Evolutionary conservation across 495 filamentous ascomycete genomes (phyloP).

Genomic region (Acidomyces sp.): DNA sequence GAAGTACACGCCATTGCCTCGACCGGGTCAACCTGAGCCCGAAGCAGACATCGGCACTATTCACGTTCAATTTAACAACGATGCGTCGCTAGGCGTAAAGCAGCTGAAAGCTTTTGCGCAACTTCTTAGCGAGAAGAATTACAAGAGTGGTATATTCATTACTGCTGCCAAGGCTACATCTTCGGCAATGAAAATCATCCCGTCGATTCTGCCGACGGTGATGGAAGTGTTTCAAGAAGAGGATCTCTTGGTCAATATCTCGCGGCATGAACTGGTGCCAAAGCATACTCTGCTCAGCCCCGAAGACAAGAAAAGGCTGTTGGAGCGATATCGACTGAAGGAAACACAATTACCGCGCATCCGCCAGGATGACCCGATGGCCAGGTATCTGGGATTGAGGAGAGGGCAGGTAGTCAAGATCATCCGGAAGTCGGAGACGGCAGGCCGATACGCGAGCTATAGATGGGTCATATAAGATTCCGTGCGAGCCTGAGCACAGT

Average conservation of each 20-base stretch:
- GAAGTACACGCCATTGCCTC: constrained; percentile 47
- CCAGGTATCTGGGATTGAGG: constrained; percentile 80
- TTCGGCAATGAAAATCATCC: constrained; percentile 70
- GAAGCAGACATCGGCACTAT: constrained; percentile 53
- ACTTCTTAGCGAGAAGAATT: constrained; percentile 59
- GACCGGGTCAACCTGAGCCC: constrained; percentile 39
- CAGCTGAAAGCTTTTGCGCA: constrained; percentile 83
- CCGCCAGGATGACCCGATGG: constrained; percentile 78
- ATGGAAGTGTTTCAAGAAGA: constrained; percentile 93
- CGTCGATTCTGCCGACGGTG: constrained; percentile 52
- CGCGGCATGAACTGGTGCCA: constrained; percentile 90
- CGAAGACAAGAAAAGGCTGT: constrained; percentile 72
- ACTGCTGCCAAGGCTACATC: constrained; percentile 68
- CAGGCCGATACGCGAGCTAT: constrained; percentile 63
- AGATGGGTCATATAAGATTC: constrained; percentile 50
- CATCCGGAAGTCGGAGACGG: constrained; percentile 68
- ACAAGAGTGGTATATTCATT: constrained; percentile 79
- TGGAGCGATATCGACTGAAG: constrained; percentile 86
- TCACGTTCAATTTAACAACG: constrained; percentile 82
- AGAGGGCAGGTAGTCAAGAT: constrained; percentile 98
- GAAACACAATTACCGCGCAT: constrained; percentile 94
- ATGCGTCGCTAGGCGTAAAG: constrained; percentile 68
- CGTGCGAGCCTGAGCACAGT: too few species aligned
- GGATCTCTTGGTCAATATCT: constrained; percentile 95
- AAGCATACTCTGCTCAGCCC: constrained; percentile 80